Percentiles rank a stretch among this genome's conserved stretches.
Conservation (phyloP, 495 filamentous ascomycete genomes). For the Neurospora tetrasperma region DNA sequence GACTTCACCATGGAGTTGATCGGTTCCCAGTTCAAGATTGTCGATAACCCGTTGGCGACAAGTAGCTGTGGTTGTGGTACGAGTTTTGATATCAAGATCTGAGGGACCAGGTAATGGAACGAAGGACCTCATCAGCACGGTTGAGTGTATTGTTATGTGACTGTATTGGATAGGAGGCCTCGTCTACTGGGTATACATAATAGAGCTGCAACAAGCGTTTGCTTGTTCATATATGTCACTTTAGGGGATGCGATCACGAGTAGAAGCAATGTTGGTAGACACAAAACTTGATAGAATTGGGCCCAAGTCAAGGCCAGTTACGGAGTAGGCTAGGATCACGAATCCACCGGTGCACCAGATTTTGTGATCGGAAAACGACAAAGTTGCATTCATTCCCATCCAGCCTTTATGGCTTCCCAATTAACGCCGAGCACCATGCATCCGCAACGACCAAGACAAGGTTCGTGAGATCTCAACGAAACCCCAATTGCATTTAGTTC, state of each 20-base stretch:
- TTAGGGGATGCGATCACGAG: background rate
- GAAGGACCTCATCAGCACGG: background rate
- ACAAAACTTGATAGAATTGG: constrained; percentile 13
- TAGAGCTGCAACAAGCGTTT: background rate
- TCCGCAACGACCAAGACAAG: constrained; percentile 27
- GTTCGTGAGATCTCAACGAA: constrained; percentile 21
- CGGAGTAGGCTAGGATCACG: constrained; percentile 15
- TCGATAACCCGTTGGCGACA: constrained; percentile 78
- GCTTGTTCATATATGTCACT: background rate
- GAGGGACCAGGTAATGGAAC: background rate
- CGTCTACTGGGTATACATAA: background rate
- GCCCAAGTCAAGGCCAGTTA: constrained; percentile 10
- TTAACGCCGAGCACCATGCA: constrained; percentile 29
- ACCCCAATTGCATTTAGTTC: constrained; percentile 56
- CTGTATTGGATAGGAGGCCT: background rate
- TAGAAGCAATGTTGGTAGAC: background rate
- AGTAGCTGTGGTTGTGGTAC: constrained; percentile 97
- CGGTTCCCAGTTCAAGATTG: constrained; percentile 94
- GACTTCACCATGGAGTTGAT: constrained; percentile 97
- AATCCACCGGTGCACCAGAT: constrained; percentile 11
- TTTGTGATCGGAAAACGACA: constrained; percentile 14
- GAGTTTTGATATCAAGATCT: constrained; percentile 85
- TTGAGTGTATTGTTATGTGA: background rate
- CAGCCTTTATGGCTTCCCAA: constrained; percentile 13
- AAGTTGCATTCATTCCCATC: constrained; percentile 25